Evolutionary conservation across 169 alveolate species (phyloP), one percentile per base, ranked within the genome.

Genomic region (Eimeria necatrix): DNA sequence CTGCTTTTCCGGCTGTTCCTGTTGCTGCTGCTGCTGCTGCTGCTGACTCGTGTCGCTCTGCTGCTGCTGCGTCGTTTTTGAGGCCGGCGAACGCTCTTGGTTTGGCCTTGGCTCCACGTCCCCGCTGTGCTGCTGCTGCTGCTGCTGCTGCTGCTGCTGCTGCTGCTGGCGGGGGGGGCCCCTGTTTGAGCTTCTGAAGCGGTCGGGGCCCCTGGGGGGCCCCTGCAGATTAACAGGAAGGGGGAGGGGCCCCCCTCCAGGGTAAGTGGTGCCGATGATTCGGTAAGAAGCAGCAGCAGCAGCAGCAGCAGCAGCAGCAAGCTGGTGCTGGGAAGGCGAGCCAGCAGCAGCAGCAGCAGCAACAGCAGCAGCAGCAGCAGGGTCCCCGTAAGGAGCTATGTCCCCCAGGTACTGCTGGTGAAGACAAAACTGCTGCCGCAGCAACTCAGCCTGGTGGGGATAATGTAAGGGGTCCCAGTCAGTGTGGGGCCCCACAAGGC

Each of bases 391-490:
- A 10, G 26, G 32, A 64, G 76, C 76, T 24, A 5, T 10, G 20
- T 64, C 32, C 20, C 76, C 32, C 76, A 14, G 76, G 8, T 9
- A 24, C 76, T 64, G 76, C 20, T 5, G 76, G 76, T 5, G 56
- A 76, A n/a, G 41, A 48, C 8, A 18, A 48, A 18, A 18, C 86
- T 87, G 4, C 95, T 98, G 64, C 92, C 97, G 85, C 96, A 98
- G 71, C 99, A 98, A 93, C 91, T 98, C 74, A 95, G 97, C 2
- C 93, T 98, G 16, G 96, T 98, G 61, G 98, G 98, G 94, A 96
- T 98, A 73, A 97, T 98, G 56, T 93, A 90, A 16, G 98, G 97
- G 59, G 97, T 99, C 12, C 96, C 98, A 24, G 97, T 98, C 91
- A 98, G 98, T 95, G 97, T 98, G n/a, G n/a, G n/a, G n/a, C n/a